Percentiles rank a stretch among this genome's conserved stretches.
Conservation (phyloP, 2,329 filamentous ascomycete genomes). For the Stagonosporopsis tanaceti region DNA sequence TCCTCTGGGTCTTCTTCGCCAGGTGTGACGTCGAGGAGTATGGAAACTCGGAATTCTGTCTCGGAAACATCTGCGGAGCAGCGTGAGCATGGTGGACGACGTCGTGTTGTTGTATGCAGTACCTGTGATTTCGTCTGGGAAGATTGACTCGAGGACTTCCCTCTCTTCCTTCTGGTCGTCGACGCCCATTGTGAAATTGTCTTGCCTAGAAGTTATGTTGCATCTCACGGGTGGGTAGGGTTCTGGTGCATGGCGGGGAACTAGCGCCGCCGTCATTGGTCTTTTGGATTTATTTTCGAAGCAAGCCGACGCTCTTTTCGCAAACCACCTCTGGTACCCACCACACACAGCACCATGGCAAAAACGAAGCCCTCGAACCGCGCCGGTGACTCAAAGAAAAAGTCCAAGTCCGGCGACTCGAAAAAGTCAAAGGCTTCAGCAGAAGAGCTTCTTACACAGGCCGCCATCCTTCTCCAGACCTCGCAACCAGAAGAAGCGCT, state of each 20-base stretch:
- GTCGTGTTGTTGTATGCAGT: constrained; percentile 20
- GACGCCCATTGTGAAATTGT: constrained; percentile 53
- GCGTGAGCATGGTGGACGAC: constrained; percentile 21
- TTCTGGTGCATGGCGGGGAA: constrained; percentile 18
- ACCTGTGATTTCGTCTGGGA: constrained; percentile 97
- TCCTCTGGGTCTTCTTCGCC: constrained; percentile 64
- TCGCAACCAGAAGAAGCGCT: constrained; percentile 67
- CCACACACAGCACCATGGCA: constrained; percentile 53
- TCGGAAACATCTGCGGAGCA: constrained; percentile 79
- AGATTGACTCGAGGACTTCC: constrained; percentile 97
- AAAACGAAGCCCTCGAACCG: constrained; percentile 61
- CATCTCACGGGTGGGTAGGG: constrained; percentile 11
- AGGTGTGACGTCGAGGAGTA: constrained; percentile 77
- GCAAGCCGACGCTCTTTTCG: neutral
- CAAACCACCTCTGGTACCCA: constrained; percentile 10
- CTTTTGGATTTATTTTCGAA: constrained; percentile 1
- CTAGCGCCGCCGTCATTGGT: constrained; percentile 7
- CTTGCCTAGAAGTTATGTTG: constrained; percentile 10
- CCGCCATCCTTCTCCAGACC: constrained; percentile 64
- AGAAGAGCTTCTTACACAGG: constrained; percentile 64
- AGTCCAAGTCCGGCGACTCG: constrained; percentile 46
- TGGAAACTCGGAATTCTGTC: constrained; percentile 84
- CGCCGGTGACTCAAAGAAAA: constrained; percentile 42
- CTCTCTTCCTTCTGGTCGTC: constrained; percentile 97
- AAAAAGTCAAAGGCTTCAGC: constrained; percentile 61